phyloP scores from a whole-genome alignment of 108 stramenopile species.

The Fragilariopsis cylindrus region DNA sequence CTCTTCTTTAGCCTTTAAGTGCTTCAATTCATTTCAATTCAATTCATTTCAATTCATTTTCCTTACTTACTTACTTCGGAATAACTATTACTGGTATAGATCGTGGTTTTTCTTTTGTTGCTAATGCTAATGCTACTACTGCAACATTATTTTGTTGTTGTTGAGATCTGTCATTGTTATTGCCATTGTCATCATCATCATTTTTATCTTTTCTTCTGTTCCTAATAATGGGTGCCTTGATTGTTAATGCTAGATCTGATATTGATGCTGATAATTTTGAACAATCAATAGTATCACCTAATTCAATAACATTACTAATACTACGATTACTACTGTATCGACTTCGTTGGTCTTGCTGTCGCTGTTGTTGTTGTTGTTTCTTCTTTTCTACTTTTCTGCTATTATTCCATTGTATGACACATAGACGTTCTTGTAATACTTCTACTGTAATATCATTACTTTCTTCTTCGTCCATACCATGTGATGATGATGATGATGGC shows the following conservation, averaged over 20 bases:
- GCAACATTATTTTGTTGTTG: too few species aligned
- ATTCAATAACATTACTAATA: not conserved
- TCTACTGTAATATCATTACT: not conserved
- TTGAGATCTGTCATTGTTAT: too few species aligned
- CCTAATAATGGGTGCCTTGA: conserved; percentile 8
- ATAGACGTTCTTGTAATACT: conserved; percentile 7
- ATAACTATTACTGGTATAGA: too few species aligned
- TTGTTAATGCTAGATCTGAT: conserved; percentile 1
- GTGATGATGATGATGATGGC: not conserved
- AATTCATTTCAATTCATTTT: too few species aligned
- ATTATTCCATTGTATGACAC: not conserved
- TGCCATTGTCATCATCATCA: too few species aligned
- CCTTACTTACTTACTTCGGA: too few species aligned
- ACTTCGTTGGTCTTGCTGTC: not conserved
- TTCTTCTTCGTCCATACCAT: too few species aligned
- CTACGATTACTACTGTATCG: not conserved
- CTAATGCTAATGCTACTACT: too few species aligned
- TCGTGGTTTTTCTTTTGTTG: too few species aligned
- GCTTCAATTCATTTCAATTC: too few species aligned
- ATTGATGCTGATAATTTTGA: conserved; percentile 9
- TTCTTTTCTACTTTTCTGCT: not conserved
- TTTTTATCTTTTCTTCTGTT: not conserved
- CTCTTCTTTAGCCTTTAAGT: too few species aligned
- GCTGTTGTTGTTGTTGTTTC: not conserved
- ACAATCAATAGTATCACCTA: conserved; percentile 5